Evolutionary conservation across 169 alveolate genomes (phyloP).

Genomic region (Plasmodium cynomolgi): DNA sequence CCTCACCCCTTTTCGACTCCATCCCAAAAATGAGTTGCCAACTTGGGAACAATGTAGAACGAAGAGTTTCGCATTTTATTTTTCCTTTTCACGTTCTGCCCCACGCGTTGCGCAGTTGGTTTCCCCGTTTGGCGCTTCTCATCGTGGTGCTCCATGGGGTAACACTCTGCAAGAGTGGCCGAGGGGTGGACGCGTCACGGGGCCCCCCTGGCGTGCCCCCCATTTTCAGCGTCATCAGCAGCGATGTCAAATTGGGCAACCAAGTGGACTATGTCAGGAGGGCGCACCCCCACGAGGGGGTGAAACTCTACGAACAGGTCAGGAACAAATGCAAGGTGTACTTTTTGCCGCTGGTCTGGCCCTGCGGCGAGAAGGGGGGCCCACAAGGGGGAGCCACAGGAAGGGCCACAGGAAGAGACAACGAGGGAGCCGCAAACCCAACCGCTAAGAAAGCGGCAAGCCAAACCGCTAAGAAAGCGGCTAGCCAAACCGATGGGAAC

Average conservation of each 20-base stretch:
- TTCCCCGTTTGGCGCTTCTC: neutral
- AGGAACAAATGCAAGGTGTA: slow-evolving; percentile 25
- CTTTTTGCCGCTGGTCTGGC: slow-evolving; percentile 45
- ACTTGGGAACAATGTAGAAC: neutral
- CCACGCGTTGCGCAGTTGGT: neutral
- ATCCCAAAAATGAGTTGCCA: neutral
- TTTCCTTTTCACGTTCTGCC: neutral
- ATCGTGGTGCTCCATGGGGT: neutral
- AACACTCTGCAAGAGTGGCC: neutral
- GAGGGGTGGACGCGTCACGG: neutral
- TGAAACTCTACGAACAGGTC: slow-evolving; percentile 36
- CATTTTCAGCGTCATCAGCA: slow-evolving; percentile 48
- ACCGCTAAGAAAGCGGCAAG: neutral
- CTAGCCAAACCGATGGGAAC: neutral
- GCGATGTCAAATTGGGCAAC: slow-evolving; percentile 15
- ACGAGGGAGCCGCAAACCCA: neutral
- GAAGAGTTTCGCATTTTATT: neutral
- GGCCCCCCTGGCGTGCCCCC: neutral
- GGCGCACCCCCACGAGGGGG: neutral
- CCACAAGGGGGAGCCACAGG: neutral
- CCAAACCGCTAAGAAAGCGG: neutral
- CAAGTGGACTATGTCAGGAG: slow-evolving; percentile 12
- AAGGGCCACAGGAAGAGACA: no score
- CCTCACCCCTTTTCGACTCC: neutral
- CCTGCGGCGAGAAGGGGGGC: neutral